Percentiles rank a stretch among this genome's conserved stretches.
Conservation (phyloP, 2,329 filamentous ascomycete species). For the Grosmannia serpens region DNA sequence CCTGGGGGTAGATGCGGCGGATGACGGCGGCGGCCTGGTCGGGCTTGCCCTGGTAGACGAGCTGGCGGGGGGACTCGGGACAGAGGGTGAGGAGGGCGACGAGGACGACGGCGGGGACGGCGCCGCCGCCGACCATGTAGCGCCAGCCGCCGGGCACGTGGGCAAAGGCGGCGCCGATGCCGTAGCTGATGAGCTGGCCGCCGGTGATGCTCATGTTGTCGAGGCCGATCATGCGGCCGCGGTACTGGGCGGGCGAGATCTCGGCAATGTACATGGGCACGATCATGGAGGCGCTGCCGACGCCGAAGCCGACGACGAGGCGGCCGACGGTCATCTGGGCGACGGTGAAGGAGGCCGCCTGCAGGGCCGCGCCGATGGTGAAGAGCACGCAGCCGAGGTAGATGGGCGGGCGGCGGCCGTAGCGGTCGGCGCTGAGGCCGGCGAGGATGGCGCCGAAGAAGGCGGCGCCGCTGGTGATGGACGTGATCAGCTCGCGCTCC, state of each 20-base stretch:
- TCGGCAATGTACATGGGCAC: conserved; percentile 83
- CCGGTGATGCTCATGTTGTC: conserved; percentile 72
- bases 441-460: conserved; percentile 51
- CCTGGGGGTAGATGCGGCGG: conserved; percentile 34
- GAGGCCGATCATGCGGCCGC: conserved; percentile 71
- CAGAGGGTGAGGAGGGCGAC: conserved; percentile 55
- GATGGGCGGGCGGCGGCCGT: not conserved
- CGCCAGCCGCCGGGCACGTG: conserved; percentile 53
- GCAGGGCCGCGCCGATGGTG: conserved; percentile 51
- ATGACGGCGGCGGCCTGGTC: conserved; percentile 55
- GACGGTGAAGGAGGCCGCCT: conserved; percentile 48
- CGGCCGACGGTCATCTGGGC: conserved; percentile 55
- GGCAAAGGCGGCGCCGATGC: conserved; percentile 66
- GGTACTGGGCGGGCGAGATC: conserved; percentile 60
- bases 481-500: conserved; percentile 59
- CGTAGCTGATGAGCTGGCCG: conserved; percentile 79
- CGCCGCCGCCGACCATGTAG: conserved; percentile 83
- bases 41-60: conserved; percentile 56
- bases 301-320: conserved; percentile 56
- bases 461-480: conserved; percentile 53
- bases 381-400: conserved; percentile 19
- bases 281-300: conserved; percentile 61
- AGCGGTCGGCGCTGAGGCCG: conserved; percentile 47
- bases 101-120: conserved; percentile 62
- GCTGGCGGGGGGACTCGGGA: conserved; percentile 81